Conservation (phyloP, 169 alveolate species). For the Sarcocystis neurona region DNA sequence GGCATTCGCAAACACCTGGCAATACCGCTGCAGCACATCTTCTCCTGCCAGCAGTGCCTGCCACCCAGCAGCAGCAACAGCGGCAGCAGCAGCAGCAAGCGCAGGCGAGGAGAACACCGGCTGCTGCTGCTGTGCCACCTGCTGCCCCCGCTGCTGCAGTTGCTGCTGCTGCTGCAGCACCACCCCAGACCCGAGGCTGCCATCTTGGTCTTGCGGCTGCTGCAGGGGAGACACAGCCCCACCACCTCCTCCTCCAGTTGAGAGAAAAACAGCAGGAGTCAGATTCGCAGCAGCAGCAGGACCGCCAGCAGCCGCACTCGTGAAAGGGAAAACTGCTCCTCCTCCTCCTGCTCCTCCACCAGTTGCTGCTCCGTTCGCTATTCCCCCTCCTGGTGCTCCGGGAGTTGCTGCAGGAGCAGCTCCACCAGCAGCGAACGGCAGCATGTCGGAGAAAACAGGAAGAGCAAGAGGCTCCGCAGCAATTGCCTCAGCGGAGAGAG, state of each 20-base stretch:
- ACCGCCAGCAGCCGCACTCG: no score
- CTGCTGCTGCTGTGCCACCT: no score
- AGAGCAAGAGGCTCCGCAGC: background rate
- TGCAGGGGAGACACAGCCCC: no score
- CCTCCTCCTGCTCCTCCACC: no score
- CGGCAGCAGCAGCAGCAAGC: no score
- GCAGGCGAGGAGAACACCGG: no score
- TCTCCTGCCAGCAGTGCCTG: no score
- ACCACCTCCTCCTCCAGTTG: background rate
- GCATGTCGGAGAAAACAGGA: background rate
- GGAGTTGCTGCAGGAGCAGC: background rate
- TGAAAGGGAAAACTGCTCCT: no score
- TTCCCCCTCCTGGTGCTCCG: background rate
- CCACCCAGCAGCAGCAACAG: background rate
- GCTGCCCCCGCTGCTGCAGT: no score
- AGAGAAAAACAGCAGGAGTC: background rate
- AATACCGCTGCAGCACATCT: background rate
- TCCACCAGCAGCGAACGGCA: background rate
- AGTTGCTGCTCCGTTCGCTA: background rate
- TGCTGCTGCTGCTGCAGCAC: no score
- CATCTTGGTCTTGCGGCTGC: no score
- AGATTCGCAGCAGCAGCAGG: background rate
- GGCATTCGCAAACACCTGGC: background rate
- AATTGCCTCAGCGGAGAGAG: conserved; percentile 7
- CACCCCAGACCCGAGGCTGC: background rate